Conservation (phyloP, 805 yeast species). For the Pichia cephalocereana region DNA sequence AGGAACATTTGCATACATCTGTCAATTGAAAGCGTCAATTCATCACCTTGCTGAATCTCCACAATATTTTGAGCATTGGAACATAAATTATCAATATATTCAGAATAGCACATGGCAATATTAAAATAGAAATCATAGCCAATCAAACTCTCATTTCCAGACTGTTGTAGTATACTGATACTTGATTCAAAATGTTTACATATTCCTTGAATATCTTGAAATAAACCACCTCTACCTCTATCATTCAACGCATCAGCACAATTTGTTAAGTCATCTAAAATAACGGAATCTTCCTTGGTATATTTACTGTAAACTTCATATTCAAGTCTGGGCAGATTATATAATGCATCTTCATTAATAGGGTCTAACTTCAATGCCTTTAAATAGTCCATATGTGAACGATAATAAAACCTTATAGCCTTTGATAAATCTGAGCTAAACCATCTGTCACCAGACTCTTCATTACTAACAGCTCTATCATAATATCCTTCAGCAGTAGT, state of each 20-base stretch:
- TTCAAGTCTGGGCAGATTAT: conserved; percentile 50
- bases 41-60: neutral
- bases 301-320: conserved; percentile 49
- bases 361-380: conserved; percentile 25
- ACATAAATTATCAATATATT: conserved; percentile 30
- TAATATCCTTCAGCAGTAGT: conserved; percentile 43
- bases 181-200: conserved; percentile 33
- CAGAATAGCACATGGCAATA: conserved; percentile 38
- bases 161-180: conserved; percentile 16
- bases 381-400: conserved; percentile 39
- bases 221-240: conserved; percentile 22
- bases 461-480: conserved; percentile 50
- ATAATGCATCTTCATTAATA: conserved; percentile 37
- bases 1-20: conserved; percentile 10
- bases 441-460: conserved; percentile 76
- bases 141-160: conserved; percentile 1
- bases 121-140: conserved; percentile 40
- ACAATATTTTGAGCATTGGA: conserved; percentile 1
- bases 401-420: conserved; percentile 54
- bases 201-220: conserved; percentile 30
- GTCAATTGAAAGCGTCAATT: conserved; percentile 12
- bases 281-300: conserved; percentile 37
- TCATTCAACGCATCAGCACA: conserved; percentile 25
- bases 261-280: conserved; percentile 24
- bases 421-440: conserved; percentile 55